Conservation (phyloP, 768 basidiomycete genomes). For the Suillus fuscotomentosus region DNA sequence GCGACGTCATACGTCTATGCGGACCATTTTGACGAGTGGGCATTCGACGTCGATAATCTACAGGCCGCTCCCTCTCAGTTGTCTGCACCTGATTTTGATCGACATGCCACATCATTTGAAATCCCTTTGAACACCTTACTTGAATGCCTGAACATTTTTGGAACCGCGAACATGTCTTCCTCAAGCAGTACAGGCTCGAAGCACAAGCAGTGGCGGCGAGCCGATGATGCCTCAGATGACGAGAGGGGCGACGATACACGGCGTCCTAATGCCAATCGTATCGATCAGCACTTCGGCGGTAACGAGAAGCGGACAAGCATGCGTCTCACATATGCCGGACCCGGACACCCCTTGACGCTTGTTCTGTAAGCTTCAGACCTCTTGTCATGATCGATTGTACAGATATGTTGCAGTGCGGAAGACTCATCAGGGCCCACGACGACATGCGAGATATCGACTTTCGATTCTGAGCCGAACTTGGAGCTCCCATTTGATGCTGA, state of each 20-base stretch:
- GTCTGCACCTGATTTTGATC: conserved; percentile 13
- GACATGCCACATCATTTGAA: conserved; percentile 57
- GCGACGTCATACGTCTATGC: conserved; percentile 82
- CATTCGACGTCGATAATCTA: conserved; percentile 49
- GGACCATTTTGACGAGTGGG: conserved; percentile 78
- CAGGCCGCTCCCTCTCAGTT: conserved; percentile 22
- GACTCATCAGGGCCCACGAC: conserved; percentile 82
- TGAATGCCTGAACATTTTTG: conserved; percentile 93
- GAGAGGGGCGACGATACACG: conserved; percentile 33
- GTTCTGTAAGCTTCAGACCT: conserved; percentile 59
- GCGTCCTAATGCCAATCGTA: conserved; percentile 20
- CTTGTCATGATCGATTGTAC: conserved; percentile 4
- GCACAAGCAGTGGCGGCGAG: conserved; percentile 48
- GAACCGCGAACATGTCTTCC: conserved; percentile 56
- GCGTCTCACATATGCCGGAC: conserved; percentile 79
- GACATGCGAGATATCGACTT: conserved; percentile 83
- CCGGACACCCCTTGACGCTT: conserved; percentile 75
- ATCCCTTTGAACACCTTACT: conserved; percentile 81
- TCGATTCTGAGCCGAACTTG: conserved; percentile 77
- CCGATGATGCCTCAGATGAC: conserved; percentile 47
- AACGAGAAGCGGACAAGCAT: conserved; percentile 74
- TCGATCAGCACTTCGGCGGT: conserved; percentile 61
- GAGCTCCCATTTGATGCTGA: conserved; percentile 78
- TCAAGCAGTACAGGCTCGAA: conserved; percentile 30
- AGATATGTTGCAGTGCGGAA: conserved; percentile 52